These are phyloP conservation scores for Ascochyta pisi DNA, from an alignment of 2,329 filamentous ascomycete genomes.

Conservation along the genomic window DNA sequence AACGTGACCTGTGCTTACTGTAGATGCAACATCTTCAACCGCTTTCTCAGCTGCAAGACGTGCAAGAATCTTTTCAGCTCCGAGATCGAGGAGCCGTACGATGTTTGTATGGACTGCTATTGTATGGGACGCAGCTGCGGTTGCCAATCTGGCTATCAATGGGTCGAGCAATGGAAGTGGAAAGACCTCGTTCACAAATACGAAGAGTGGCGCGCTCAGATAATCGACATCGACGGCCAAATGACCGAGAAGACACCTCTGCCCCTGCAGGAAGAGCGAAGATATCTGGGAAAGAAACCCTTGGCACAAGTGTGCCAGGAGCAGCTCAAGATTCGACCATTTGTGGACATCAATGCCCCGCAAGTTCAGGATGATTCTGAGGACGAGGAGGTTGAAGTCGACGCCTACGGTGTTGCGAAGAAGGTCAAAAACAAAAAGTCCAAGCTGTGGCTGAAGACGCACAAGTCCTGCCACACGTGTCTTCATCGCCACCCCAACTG, in stretches of 20 bases:
- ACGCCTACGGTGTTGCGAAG: constrained; percentile 68
- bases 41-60: constrained; percentile 88
- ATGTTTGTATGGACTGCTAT: constrained; percentile 98
- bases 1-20: constrained; percentile 97
- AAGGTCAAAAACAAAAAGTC: constrained; percentile 68
- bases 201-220: constrained; percentile 80
- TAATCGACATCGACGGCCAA: constrained; percentile 74
- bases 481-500: constrained; percentile 79
- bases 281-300: constrained; percentile 74
- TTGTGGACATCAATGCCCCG: constrained; percentile 77
- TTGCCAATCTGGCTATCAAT: constrained; percentile 83
- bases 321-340: constrained; percentile 79
- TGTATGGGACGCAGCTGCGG: constrained; percentile 94
- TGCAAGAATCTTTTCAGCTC: constrained; percentile 73
- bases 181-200: constrained; percentile 77
- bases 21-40: constrained; percentile 94
- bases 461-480: constrained; percentile 79
- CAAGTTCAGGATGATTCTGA: constrained; percentile 54
- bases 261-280: constrained; percentile 73
- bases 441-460: constrained; percentile 58
- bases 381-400: constrained; percentile 64
- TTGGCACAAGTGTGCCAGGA: constrained; percentile 94
- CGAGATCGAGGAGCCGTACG: constrained; percentile 84
- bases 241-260: constrained; percentile 71
- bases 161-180: constrained; percentile 95